These are phyloP conservation scores for Leccinum griseonigrum DNA, from an alignment of 1,284 basidiomycete species.

Conservation along the genomic window DNA sequence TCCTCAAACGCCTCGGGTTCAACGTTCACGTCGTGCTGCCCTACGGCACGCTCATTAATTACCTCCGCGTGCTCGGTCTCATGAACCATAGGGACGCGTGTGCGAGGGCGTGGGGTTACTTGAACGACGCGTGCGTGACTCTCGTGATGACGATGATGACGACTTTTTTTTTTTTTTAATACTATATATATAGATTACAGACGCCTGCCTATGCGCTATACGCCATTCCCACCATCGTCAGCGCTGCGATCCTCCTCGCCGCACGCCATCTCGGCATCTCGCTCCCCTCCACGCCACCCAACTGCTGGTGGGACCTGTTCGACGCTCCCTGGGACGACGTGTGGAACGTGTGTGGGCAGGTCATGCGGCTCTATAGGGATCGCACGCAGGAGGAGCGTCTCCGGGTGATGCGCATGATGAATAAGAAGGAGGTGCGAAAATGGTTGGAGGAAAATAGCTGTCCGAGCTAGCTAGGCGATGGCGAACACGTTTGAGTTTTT, in stretches of 20 bases:
- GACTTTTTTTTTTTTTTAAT: neutral
- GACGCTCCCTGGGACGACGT: constrained; percentile 85
- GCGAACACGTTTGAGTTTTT: no score
- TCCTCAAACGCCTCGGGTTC: constrained; percentile 91
- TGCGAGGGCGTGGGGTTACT: constrained; percentile 81
- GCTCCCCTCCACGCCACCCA: constrained; percentile 64
- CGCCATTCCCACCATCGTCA: constrained; percentile 84
- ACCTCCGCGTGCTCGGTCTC: constrained; percentile 87
- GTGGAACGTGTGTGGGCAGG: constrained; percentile 73
- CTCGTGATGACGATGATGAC: neutral
- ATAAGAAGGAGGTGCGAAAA: constrained; percentile 67
- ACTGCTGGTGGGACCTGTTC: constrained; percentile 86
- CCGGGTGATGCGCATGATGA: constrained; percentile 52
- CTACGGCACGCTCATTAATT: constrained; percentile 94
- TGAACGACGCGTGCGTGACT: constrained; percentile 81
- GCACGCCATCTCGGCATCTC: constrained; percentile 67
- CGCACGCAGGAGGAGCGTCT: constrained; percentile 35
- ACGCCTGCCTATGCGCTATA: constrained; percentile 90
- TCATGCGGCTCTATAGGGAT: constrained; percentile 75
- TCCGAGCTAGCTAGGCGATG: constrained; percentile 12
- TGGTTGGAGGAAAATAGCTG: constrained; percentile 62
- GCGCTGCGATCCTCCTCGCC: constrained; percentile 79
- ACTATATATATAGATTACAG: constrained; percentile 59
- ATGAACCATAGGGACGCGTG: constrained; percentile 69
- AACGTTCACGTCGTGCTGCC: constrained; percentile 88